Evolutionary conservation across 805 yeast species (phyloP), one percentile per base, ranked within the genome.

Genomic region (Candida oleophila): DNA sequence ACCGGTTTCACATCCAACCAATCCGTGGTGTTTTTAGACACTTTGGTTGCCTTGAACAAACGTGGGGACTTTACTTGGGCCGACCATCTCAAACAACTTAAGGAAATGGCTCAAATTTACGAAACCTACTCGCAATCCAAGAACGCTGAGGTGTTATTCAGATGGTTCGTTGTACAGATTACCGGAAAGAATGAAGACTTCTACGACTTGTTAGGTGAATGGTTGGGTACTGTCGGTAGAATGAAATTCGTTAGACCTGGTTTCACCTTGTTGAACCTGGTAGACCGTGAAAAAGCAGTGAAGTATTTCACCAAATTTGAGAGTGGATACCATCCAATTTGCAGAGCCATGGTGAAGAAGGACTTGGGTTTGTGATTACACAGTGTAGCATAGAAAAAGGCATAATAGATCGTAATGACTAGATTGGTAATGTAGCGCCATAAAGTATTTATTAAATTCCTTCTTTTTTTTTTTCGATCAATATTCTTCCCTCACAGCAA

Each of bases 231-330:
- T 2, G 94, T 90, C 19, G 97, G 97, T 18, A 80, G 97, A 73
- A 90, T 90, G 97, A 90, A 90, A 70, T 90, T 84, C 60, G 96
- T 88, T 21, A 79, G 97, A 65, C 96, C 97, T 25, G 89, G 94
- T 3, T 89, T 82, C 67, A 76, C 81, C 39, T 68, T 83, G 49
- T 72, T 90, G 51, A 78, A 81, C 58, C 58, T 67, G 4, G 92
- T 84, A 20, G 86, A 87, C 63, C 79, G 78, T 38, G 71, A 74
- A 14, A 70, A 84, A 52, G 96, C 96, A 0, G 56, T 83, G 12
- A 60, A 59, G 3, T 87, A 91, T 3, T 90, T 87, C 68, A 69
- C 69, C 41, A 76, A 76, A 61, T 76, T 74, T 59, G 80, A 82
- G 61, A 60, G 61, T 20, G 70, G 76, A 42, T 90, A 89, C 62